Evolutionary conservation across 2,329 filamentous ascomycete genomes (phyloP), one percentile per base, ranked within the genome.

Genomic region (Fusarium compactum): DNA sequence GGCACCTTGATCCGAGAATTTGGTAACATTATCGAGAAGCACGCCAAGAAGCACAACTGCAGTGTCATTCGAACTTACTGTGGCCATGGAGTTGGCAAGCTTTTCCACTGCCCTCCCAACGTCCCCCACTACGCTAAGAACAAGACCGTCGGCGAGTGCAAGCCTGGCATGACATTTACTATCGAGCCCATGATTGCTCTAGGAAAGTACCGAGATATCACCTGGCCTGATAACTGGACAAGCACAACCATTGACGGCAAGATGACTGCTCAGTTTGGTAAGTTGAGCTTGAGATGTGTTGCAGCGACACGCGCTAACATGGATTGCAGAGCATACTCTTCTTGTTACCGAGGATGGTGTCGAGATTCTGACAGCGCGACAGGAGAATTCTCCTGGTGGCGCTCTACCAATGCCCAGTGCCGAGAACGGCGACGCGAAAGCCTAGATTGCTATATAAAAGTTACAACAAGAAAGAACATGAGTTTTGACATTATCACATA

Each of bases 201-300:
- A 58, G 96, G 96, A 62, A 95, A 93, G 66, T 93, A 97, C 81
- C 90, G 90, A 69, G 96, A 99, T 78, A 92, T 96, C 79, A 98
- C 94, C 1, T 99, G 96, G 96, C 96, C 96, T 1, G 96, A 99
- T 79, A 94, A 98, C 84, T 99, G 96, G 96, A 99, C 96, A 2
- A 97, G 94, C 81, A 93, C 93, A 8, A 99, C 96, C 0, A 88
- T 91, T 60, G 96, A 99, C 79, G 96, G 96, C 53, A 92, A 92
- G 81, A 86, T 89, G 78, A 97, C 95, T 18, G 96, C 96, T 12
- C 96, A 99, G 78, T 99, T 99, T 77, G 92, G 91, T 94, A 83
- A 80, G 90, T 81, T 47, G 15, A 40, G 11, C 3, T 32, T 53
- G 15, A 14, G 18, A 27, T 34, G 11, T 8, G n/a, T 25, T 4